Percentiles rank a stretch among this genome's conserved stretches.
Evolutionary conservation across 2,329 filamentous ascomycete genomes (phyloP).

Genomic region (Echinosphaeria canescens): DNA sequence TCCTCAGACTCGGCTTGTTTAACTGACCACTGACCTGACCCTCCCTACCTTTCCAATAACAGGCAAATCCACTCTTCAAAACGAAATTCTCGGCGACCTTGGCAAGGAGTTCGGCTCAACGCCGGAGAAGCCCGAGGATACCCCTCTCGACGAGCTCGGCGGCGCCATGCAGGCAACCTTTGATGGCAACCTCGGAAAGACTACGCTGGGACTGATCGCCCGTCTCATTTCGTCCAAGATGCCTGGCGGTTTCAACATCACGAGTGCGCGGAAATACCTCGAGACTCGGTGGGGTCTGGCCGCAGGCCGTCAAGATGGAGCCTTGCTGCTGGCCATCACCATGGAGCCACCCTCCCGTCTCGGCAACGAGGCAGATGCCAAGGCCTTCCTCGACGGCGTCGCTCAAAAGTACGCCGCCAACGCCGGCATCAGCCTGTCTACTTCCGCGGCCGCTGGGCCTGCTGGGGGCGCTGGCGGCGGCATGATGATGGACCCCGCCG

Average conservation of each 20-base stretch:
- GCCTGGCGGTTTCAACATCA: conserved; percentile 99
- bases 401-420: conserved; percentile 74
- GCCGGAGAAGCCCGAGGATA: conserved; percentile 96
- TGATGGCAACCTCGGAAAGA: conserved; percentile 94
- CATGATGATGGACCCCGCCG: conserved; percentile 99
- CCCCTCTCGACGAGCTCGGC: conserved; percentile 84
- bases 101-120: conserved; percentile 98
- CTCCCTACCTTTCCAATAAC: conserved; percentile 1
- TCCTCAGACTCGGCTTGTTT: background rate
- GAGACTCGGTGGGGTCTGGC: conserved; percentile 85
- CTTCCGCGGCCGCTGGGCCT: conserved; percentile 51
- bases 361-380: conserved; percentile 76
- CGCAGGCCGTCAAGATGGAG: conserved; percentile 74
- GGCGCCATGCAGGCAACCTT: conserved; percentile 97
- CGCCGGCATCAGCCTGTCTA: conserved; percentile 66
- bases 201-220: conserved; percentile 81
- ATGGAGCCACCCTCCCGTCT: conserved; percentile 82
- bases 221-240: conserved; percentile 97
- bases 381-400: conserved; percentile 75
- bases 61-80: conserved; percentile 98
- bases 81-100: conserved; percentile 93
- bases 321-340: conserved; percentile 70
- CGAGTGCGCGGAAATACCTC: conserved; percentile 80
- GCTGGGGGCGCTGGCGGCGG: conserved; percentile 50
- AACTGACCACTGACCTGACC: background rate